These are phyloP conservation scores for Ballota nigra DNA, from an alignment of 257 asterid genomes.

Conservation along the genomic window DNA sequence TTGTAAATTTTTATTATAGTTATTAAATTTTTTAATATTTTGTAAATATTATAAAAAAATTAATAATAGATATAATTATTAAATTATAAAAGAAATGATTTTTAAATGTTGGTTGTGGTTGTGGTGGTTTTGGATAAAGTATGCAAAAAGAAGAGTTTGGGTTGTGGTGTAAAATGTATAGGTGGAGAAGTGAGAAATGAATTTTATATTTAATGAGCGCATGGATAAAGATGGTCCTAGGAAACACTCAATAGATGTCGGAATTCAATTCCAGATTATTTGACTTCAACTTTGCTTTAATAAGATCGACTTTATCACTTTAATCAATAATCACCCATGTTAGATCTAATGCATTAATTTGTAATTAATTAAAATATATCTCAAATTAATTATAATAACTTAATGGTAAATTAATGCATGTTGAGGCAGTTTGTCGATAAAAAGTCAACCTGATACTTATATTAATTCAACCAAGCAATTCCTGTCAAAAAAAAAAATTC, in stretches of 20 bases:
- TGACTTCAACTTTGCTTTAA: neutral
- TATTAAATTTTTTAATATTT: no score
- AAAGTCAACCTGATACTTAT: conserved; percentile 23
- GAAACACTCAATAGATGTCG: neutral
- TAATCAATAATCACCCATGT: neutral
- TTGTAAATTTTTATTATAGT: no score
- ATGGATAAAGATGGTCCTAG: neutral
- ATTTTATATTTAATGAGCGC: no score
- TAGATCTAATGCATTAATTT: neutral
- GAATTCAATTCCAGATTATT: neutral
- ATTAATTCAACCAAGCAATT: neutral
- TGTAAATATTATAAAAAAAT: no score
- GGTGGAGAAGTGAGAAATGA: no score
- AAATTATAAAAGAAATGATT: no score
- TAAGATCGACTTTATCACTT: conserved; percentile 12
- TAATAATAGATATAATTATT: no score
- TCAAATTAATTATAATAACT: neutral
- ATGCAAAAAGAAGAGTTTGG: no score
- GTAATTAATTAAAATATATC: conserved; percentile 5
- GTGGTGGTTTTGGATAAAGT: no score
- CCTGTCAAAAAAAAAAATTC: neutral
- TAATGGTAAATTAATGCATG: neutral
- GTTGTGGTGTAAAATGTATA: no score
- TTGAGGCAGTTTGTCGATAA: neutral
- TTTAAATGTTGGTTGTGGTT: no score